Percentiles rank a stretch among this genome's conserved stretches.
Evolutionary conservation across 2,329 filamentous ascomycete species (phyloP).

Genomic region (Neonectria neomacrospora): DNA sequence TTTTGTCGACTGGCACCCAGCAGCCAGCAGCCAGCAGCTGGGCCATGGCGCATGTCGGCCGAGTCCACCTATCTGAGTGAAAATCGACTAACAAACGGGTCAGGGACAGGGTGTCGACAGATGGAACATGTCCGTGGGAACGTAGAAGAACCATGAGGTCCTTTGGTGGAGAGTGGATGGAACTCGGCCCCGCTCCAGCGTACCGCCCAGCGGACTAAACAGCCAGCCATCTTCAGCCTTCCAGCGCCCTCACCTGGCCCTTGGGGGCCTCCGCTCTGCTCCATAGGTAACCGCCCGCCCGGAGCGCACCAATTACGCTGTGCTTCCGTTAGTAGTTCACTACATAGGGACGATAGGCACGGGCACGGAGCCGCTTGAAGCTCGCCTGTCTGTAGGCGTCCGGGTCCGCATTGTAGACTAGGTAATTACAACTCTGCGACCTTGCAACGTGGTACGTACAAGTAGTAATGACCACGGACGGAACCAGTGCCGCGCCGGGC

Average conservation of each 20-base stretch:
- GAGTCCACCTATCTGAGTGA: too few species aligned
- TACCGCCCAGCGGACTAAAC: constrained; percentile 22
- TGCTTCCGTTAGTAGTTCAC: background rate
- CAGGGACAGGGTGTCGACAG: constrained; percentile 18
- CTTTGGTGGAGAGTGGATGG: background rate
- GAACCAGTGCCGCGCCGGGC: background rate
- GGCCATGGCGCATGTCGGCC: constrained; percentile 8
- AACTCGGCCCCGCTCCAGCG: constrained; percentile 19
- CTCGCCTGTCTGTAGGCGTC: background rate
- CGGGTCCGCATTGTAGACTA: background rate
- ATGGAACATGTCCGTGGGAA: constrained; percentile 7
- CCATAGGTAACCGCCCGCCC: background rate
- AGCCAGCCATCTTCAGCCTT: constrained; percentile 11
- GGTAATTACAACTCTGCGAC: background rate
- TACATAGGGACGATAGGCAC: background rate
- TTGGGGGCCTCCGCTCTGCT: background rate
- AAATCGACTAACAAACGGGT: constrained; percentile 16
- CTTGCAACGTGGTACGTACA: constrained; percentile 4
- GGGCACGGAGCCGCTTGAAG: background rate
- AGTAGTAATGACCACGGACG: background rate
- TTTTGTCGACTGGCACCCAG: constrained; percentile 6
- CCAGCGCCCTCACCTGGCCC: constrained; percentile 1
- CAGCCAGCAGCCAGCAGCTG: too few species aligned
- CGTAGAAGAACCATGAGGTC: background rate
- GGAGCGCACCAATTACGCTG: background rate